Conservation (phyloP, 768 basidiomycete species). For the Holtermanniella nyarrowii region DNA sequence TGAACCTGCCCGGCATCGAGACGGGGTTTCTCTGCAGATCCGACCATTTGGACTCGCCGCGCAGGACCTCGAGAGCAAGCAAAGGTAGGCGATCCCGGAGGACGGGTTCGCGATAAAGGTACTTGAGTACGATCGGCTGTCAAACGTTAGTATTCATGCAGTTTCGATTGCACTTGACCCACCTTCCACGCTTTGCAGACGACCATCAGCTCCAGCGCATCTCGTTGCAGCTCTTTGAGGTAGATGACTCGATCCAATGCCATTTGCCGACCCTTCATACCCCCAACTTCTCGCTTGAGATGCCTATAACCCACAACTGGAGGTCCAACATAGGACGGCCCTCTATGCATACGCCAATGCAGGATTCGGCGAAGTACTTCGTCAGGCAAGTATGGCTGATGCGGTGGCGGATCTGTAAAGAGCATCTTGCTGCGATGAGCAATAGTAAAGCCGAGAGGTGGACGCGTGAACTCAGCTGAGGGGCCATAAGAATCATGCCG, state of each 20-base stretch:
- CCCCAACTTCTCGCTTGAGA: background rate
- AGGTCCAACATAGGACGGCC: conserved; percentile 7
- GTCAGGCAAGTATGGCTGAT: conserved; percentile 14
- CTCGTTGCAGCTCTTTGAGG: conserved; percentile 12
- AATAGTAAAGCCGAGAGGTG: no score
- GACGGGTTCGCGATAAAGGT: conserved; percentile 25
- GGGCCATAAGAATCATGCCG: no score
- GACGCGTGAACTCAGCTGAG: no score
- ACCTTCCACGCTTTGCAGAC: conserved; percentile 32
- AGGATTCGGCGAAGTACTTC: conserved; percentile 28
- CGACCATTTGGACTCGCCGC: conserved; percentile 72
- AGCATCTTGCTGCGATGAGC: no score
- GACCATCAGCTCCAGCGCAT: conserved; percentile 18
- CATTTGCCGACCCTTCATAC: no score
- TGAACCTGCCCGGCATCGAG: conserved; percentile 80
- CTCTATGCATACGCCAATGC: conserved; percentile 12
- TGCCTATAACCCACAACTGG: background rate
- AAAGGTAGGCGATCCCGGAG: conserved; percentile 44
- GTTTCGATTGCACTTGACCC: background rate
- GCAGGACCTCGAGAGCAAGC: conserved; percentile 52
- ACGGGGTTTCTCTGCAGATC: conserved; percentile 76
- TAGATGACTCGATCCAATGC: conserved; percentile 3
- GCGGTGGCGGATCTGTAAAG: background rate
- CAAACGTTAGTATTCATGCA: background rate
- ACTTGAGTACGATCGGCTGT: conserved; percentile 20